Base-by-base conservation (phyloP, 2,329 filamentous ascomycete genomes). In the Trichoderma aggressivum region DNA sequence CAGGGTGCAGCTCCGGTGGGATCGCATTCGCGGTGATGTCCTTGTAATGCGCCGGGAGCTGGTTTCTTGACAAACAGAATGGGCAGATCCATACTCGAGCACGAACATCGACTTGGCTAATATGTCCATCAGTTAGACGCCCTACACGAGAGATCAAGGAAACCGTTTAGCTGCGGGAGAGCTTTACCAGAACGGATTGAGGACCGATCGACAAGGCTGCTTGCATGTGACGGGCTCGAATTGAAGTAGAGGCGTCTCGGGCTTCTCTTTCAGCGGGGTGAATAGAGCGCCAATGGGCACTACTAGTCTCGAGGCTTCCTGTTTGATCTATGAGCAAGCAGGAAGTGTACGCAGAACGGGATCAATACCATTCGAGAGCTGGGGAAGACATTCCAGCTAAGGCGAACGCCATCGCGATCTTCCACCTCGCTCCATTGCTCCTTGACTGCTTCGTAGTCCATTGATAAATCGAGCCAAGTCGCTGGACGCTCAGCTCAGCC, bases 381-480 rank as follows among this genome's bases (percentile, higher is more conserved):
- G 63, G 96, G 96, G 79, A 99, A 97, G 73, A 97, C 97, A 81
- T 99, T 99, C 96, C 96, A 99, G 84, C 95, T 98, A 75, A 99
- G 87, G 74, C 96, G 91, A 79, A 98, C 90, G 73, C 96, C 96
- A 89, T 99, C 96, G 76, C 93, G 91, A 79, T 99, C 96, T 85
- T 99, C 96, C 72, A 97, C 91, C 81, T 98, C 94, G 79, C 91
- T 94, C 94, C 94, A 98, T 85, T 95, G 92, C 83, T 98, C 94
- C 85, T 98, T 98, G 76, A 97, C 85, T 76, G 90, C 88, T 82
- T 98, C 94, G 86, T 94, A 97, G 81, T 97, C 94, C 94, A 97
- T 97, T 47, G 47, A 26, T 50, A 6, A 59, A 36, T 47, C 39
- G 39, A 43, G 39, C 39, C 39, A 16, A 43, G 39, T 43, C 26